These are phyloP conservation scores for Hypoxylon sp. DNA, from an alignment of 2,329 filamentous ascomycete species.

Conservation along the genomic window DNA sequence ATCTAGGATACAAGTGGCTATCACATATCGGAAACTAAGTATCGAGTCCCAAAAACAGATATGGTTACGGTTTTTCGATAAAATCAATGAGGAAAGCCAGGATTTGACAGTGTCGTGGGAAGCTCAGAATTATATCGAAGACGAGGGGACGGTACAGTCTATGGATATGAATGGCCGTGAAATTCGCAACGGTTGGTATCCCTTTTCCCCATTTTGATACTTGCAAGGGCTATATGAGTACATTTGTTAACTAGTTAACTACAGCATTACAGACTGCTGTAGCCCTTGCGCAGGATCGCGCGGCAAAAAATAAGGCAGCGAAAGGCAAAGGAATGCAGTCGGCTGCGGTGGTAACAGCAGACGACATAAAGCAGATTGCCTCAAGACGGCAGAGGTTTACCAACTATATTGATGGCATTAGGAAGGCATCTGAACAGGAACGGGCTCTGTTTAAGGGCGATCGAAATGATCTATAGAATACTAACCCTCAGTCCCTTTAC, in stretches of 20 bases:
- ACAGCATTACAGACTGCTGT: slow-evolving; percentile 41
- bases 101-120: slow-evolving; percentile 17
- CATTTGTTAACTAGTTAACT: neutral
- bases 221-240: neutral
- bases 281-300: slow-evolving; percentile 28
- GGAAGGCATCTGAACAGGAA: neutral
- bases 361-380: slow-evolving; percentile 7
- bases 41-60: neutral
- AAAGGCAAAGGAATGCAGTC: neutral
- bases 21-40: slow-evolving; percentile 3
- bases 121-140: slow-evolving; percentile 1
- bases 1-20: slow-evolving; percentile 9
- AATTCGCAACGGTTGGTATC: slow-evolving; percentile 44
- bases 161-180: slow-evolving; percentile 48
- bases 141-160: slow-evolving; percentile 9
- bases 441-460: slow-evolving; percentile 1
- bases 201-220: too few species aligned
- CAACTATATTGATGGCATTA: slow-evolving; percentile 1
- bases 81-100: slow-evolving; percentile 30
- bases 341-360: neutral
- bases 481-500: slow-evolving; percentile 2
- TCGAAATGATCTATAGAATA: neutral
- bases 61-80: slow-evolving; percentile 8
- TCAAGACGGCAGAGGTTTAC: neutral
- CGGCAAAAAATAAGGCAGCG: neutral